Conservation (phyloP, 495 filamentous ascomycete genomes). For the Glonium stellatum region DNA sequence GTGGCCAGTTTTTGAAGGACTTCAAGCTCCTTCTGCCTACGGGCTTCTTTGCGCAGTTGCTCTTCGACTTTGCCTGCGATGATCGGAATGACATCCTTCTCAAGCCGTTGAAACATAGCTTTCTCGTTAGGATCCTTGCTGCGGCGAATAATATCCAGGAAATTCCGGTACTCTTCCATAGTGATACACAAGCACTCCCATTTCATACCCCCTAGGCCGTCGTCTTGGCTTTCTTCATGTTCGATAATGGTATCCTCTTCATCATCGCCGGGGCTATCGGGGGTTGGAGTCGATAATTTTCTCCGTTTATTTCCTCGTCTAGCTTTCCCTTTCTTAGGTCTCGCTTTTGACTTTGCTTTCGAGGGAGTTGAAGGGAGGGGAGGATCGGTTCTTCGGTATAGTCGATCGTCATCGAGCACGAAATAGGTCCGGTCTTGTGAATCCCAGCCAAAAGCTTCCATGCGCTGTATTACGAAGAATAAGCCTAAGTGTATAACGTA, state of each 20-base stretch:
- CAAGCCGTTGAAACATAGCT: conserved; percentile 57
- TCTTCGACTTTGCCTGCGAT: conserved; percentile 76
- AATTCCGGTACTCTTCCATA: conserved; percentile 64
- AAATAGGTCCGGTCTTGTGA: conserved; percentile 75
- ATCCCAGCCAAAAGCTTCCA: conserved; percentile 89
- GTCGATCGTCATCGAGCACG: conserved; percentile 85
- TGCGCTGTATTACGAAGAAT: conserved; percentile 52
- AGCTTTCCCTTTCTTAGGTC: conserved; percentile 62
- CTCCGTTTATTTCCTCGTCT: conserved; percentile 66
- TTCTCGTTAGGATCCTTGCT: conserved; percentile 79
- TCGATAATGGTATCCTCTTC: conserved; percentile 43
- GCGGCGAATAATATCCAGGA: conserved; percentile 62
- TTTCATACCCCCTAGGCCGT: conserved; percentile 61
- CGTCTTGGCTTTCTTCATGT: conserved; percentile 44
- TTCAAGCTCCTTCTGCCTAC: conserved; percentile 71
- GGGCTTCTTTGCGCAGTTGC: conserved; percentile 58
- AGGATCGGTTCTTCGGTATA: conserved; percentile 74
- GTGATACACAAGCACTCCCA: conserved; percentile 91
- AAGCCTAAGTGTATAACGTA: background rate
- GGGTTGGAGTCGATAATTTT: conserved; percentile 48
- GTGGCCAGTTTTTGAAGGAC: conserved; percentile 79
- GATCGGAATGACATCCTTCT: conserved; percentile 70
- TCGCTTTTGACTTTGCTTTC: conserved; percentile 55
- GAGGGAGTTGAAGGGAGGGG: conserved; percentile 49
- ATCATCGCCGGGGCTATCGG: conserved; percentile 48